Base-by-base conservation (phyloP, 192 early-diverging fungal genomes). In the Entomortierella parvispora region DNA sequence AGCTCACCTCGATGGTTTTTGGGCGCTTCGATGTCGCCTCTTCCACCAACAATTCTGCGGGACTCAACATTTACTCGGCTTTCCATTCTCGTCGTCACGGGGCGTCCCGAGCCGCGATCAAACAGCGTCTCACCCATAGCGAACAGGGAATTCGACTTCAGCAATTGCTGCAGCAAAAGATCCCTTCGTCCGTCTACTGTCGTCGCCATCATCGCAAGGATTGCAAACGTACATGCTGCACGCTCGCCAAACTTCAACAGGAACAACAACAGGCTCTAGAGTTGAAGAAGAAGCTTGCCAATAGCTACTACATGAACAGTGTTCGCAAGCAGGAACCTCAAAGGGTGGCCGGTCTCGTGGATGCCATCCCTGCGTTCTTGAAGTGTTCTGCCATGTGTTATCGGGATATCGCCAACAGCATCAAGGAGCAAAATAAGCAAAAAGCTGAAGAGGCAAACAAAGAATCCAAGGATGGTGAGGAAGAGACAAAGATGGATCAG, bases 1-100 rank as follows among this genome's bases (percentile, higher is more conserved):
- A 86, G 55, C 43, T 84, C 43, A 86, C 85, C 4, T 84, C 84
- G 28, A 71, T 86, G 55, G 71, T 86, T 12, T 86, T 84, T 81
- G 85, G 85, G 8, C 79, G 85, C 15, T 83, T 87, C 31, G 85
- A 87, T 58, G 68, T 82, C 5, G 63, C 80, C 26, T 77, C 74
- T 2, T 68, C 74, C 8, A 64, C 74, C 37, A 77, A 77, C 33
- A 64, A 51, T 56, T 62, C 65, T 55, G 72, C 65, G 9, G 65
- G 65, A 68, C 74, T 77, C 60, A 77, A 69, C 56, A 54, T 69
- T 23, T 69, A 69, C 15, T 78, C 82, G 1, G 68, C 83, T 20
- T 64, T 79, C 43, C 83, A 80, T 25, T 77, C 74, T 23, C 58
- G 81, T 20, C 74, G 74, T 37, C 74, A 77, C 20, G 74, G 74